Percentiles rank a stretch among this genome's conserved stretches.
phyloP scores from a whole-genome alignment of 495 filamentous ascomycete genomes.

The Penicillium nucicola region DNA sequence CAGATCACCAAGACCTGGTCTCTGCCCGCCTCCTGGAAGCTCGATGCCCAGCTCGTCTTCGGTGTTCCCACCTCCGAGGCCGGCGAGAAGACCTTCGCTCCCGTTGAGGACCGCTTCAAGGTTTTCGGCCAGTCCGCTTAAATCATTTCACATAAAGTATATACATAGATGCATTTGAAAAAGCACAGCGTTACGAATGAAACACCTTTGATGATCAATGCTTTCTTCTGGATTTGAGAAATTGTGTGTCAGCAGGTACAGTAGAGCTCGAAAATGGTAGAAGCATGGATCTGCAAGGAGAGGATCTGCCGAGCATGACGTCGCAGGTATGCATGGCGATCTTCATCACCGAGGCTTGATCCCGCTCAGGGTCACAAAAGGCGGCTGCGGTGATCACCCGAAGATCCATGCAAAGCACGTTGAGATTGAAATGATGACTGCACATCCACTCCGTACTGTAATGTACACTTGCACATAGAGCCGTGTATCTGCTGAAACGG shows the following conservation, averaged over 20 bases:
- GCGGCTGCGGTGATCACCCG: too few species aligned
- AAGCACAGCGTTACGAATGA: slow-evolving; percentile 2
- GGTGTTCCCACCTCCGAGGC: slow-evolving; percentile 35
- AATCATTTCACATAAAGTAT: neutral
- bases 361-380: neutral
- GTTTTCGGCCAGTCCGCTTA: slow-evolving; percentile 35
- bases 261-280: too few species aligned
- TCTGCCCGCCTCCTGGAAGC: slow-evolving; percentile 42
- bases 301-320: neutral
- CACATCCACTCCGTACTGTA: too few species aligned
- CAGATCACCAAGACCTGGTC: slow-evolving; percentile 39
- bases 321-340: neutral
- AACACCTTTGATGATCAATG: neutral
- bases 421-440: too few species aligned
- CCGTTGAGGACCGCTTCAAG: slow-evolving; percentile 42
- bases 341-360: neutral
- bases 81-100: slow-evolving; percentile 35
- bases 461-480: neutral
- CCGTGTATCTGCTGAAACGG: slow-evolving; percentile 1
- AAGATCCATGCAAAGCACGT: too few species aligned
- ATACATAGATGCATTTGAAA: neutral
- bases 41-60: slow-evolving; percentile 52
- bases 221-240: too few species aligned
- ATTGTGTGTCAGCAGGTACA: too few species aligned
- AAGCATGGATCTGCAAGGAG: neutral